phyloP scores from a whole-genome alignment of 345 rosid genomes.

The Nasturtium officinale region DNA sequence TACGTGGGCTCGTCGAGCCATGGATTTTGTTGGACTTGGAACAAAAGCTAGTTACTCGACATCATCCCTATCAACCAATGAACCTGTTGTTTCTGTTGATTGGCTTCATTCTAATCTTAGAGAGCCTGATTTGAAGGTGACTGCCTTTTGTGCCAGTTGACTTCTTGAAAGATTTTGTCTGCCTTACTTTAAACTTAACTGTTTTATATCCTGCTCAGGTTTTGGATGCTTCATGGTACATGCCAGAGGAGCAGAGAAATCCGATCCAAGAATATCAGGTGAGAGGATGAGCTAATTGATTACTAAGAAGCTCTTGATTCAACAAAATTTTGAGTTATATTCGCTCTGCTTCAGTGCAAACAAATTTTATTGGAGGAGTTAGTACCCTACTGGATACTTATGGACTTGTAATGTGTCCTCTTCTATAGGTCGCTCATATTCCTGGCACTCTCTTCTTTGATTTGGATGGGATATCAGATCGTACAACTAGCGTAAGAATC shows the following conservation, averaged over 20 bases:
- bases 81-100: constrained; percentile 90
- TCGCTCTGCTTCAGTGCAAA: neutral
- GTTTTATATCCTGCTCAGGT: constrained; percentile 51
- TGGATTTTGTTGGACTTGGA: constrained; percentile 55
- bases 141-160: neutral
- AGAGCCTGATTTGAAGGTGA: constrained; percentile 84
- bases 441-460: constrained; percentile 97
- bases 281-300: neutral
- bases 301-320: constrained; percentile 14
- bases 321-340: neutral
- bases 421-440: constrained; percentile 88
- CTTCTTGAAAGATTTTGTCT: neutral
- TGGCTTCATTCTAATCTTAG: constrained; percentile 87
- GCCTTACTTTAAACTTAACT: neutral
- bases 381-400: constrained; percentile 19
- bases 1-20: constrained; percentile 46
- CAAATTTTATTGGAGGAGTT: neutral
- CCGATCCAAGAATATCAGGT: constrained; percentile 99
- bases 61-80: constrained; percentile 54
- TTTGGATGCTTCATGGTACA: constrained; percentile 97
- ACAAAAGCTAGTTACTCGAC: constrained; percentile 50
- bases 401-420: constrained; percentile 7
- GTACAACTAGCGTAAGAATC: constrained; percentile 63
- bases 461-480: constrained; percentile 92
- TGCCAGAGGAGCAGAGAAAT: constrained; percentile 97